A percentile compares a stretch with the other conserved stretches of the same genome.
Evolutionary conservation across 2,329 filamentous ascomycete species (phyloP).

Genomic region (Exophiala aquamarina): DNA sequence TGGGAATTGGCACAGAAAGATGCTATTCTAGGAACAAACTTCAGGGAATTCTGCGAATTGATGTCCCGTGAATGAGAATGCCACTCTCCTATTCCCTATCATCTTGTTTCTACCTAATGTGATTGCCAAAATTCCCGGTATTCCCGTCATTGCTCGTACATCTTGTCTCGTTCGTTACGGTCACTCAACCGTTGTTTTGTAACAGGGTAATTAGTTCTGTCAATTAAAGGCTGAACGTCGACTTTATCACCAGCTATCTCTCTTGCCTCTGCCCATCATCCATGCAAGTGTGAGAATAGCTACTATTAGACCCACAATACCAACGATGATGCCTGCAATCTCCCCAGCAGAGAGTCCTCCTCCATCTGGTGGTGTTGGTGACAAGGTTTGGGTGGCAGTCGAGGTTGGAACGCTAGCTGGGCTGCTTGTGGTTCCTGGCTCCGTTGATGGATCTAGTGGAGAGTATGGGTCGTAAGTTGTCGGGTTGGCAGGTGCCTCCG

Average conservation of each 20-base stretch:
- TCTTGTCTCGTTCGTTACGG: no score
- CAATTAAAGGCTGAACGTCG: no score
- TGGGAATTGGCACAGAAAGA: no score
- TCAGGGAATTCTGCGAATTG: no score
- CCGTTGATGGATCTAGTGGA: neutral
- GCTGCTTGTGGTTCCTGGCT: neutral
- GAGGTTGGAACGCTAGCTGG: neutral
- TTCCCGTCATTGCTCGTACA: no score
- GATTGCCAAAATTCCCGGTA: no score
- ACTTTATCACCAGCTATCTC: neutral
- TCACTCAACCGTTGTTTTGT: no score
- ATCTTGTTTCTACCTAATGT: no score
- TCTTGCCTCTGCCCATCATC: neutral
- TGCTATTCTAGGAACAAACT: no score
- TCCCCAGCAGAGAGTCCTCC: neutral
- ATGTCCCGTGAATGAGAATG: no score
- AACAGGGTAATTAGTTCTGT: no score
- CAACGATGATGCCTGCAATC: conserved; percentile 3
- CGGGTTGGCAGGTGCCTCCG: neutral
- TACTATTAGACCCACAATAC: neutral
- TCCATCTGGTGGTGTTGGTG: neutral
- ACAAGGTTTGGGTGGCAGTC: neutral
- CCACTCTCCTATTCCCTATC: no score
- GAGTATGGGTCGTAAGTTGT: neutral
- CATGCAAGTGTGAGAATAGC: neutral